Evolutionary conservation across 1,284 basidiomycete species (phyloP).

Genomic region (Apiotrichum akiyoshidainum): DNA sequence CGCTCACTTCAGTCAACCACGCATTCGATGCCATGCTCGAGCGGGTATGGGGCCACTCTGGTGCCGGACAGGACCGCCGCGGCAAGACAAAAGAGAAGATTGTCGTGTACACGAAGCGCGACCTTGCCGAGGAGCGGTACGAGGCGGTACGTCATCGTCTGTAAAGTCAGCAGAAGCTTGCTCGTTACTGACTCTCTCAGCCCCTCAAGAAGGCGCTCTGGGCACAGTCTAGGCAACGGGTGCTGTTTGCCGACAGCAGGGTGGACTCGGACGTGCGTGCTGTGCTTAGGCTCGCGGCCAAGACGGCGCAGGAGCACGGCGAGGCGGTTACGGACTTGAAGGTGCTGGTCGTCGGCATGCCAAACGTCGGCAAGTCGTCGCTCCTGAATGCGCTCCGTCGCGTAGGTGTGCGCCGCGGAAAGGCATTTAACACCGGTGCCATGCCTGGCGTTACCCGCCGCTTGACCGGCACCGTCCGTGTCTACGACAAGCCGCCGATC

Average conservation of each 20-base stretch:
- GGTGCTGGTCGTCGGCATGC: conserved; percentile 93
- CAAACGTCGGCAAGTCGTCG: conserved; percentile 96
- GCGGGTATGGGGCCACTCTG: conserved; percentile 34
- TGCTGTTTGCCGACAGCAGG: conserved; percentile 56
- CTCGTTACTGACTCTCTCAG: conserved; percentile 25
- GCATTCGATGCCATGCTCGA: conserved; percentile 66
- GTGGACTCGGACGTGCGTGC: conserved; percentile 52
- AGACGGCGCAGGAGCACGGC: conserved; percentile 3
- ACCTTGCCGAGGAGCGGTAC: conserved; percentile 80
- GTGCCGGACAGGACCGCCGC: conserved; percentile 33
- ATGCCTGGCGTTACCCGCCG: conserved; percentile 83
- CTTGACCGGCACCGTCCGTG: conserved; percentile 75
- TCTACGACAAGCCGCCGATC: conserved; percentile 72
- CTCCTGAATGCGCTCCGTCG: conserved; percentile 86
- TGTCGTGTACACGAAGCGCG: conserved; percentile 89
- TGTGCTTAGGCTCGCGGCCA: conserved; percentile 52
- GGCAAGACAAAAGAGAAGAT: conserved; percentile 64
- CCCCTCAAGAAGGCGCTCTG: conserved; percentile 52
- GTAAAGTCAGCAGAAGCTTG: too few relatives aligned
- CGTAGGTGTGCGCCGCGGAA: conserved; percentile 77
- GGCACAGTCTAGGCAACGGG: conserved; percentile 50
- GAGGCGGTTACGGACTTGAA: conserved; percentile 61
- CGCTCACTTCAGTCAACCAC: conserved; percentile 88
- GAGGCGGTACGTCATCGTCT: conserved; percentile 62
- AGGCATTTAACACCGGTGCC: conserved; percentile 84